Base-by-base conservation (phyloP, 2,329 filamentous ascomycete species). In the Celoporthe dispersa region DNA sequence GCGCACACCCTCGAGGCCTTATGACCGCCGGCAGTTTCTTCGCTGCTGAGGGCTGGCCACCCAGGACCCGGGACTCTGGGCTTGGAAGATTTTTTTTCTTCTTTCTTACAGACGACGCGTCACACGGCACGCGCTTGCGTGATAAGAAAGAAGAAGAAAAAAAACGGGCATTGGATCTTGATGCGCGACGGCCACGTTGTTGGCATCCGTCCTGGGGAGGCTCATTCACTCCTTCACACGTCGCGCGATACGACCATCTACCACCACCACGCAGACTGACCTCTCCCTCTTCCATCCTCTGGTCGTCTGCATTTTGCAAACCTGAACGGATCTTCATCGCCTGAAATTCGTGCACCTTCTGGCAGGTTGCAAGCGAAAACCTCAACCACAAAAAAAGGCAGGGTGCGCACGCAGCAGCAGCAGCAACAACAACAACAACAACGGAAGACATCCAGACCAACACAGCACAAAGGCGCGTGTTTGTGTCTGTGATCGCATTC, bases 401-500 rank as follows among this genome's bases (percentile, higher is more conserved):
- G 51, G 25, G 7, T 22, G 41, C 41, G 41, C 16, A n/a, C n/a
- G n/a, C n/a, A n/a, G n/a, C n/a, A 44, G 7, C 19, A 44, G 16
- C 41, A 22, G 25, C 51, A 1, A 28, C 51, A n/a, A 28, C 53
- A 9, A 31, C 53, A 16, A 31, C 53, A 35, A 8, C 57, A 22
- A 37, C 19, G n/a, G 22, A 22, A 59, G 35, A 66, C 51, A 53
- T 48, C 51, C 35, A 41, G 64, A 60, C n/a, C n/a, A n/a, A n/a
- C n/a, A n/a, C n/a, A n/a, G n/a, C n/a, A n/a, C 64, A 22, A 53
- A 55, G 31, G 28, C 44, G 44, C n/a, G 41, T 44, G 41, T n/a
- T n/a, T n/a, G n/a, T n/a, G n/a, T n/a, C n/a, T 44, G 41, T 55
- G 31, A 9, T 37, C 57, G 57, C 63, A 65, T 37, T 65, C 41